These are phyloP conservation scores for Alternaria arbusti DNA, from an alignment of 2,329 filamentous ascomycete genomes.

Conservation along the genomic window DNA sequence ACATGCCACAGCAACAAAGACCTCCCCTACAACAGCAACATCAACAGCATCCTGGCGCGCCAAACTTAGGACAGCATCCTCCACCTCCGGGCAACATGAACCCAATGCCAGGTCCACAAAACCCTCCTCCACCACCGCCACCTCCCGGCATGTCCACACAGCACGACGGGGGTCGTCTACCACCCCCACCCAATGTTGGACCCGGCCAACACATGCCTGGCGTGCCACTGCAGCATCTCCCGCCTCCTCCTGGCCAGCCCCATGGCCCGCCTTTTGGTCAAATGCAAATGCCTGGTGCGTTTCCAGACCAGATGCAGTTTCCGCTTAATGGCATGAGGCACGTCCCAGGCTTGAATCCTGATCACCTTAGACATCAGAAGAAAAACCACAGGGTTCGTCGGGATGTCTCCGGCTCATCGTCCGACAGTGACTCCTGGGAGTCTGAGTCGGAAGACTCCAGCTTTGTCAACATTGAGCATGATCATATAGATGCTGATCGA, in stretches of 20 bases:
- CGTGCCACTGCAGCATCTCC: slow-evolving; percentile 14
- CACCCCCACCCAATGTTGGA: no score
- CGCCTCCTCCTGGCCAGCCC: not conserved
- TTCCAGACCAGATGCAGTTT: slow-evolving; percentile 13
- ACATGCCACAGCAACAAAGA: slow-evolving; percentile 14
- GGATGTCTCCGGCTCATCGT: slow-evolving; percentile 16
- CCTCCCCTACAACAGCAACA: slow-evolving; percentile 2
- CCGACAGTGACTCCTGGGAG: slow-evolving; percentile 20
- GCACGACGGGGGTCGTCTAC: not conserved
- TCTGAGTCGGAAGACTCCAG: slow-evolving; percentile 23
- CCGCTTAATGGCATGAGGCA: slow-evolving; percentile 11
- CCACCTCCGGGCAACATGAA: slow-evolving; percentile 1
- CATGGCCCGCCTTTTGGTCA: not conserved
- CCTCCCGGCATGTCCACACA: slow-evolving; percentile 9
- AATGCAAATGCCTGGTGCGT: slow-evolving; percentile 23
- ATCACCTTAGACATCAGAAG: slow-evolving; percentile 22
- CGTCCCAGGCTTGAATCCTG: slow-evolving; percentile 10
- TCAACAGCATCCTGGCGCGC: not conserved
- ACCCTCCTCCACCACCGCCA: slow-evolving; percentile 8
- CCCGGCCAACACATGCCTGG: slow-evolving; percentile 6
- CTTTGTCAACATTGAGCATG: slow-evolving; percentile 25
- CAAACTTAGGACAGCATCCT: not conserved
- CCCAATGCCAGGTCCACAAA: slow-evolving; percentile 1
- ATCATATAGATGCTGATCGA: slow-evolving; percentile 21
- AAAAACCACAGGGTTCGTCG: slow-evolving; percentile 15